Base-by-base conservation (phyloP, 306 rosid genomes). In the Dalbergia cultrata region DNA sequence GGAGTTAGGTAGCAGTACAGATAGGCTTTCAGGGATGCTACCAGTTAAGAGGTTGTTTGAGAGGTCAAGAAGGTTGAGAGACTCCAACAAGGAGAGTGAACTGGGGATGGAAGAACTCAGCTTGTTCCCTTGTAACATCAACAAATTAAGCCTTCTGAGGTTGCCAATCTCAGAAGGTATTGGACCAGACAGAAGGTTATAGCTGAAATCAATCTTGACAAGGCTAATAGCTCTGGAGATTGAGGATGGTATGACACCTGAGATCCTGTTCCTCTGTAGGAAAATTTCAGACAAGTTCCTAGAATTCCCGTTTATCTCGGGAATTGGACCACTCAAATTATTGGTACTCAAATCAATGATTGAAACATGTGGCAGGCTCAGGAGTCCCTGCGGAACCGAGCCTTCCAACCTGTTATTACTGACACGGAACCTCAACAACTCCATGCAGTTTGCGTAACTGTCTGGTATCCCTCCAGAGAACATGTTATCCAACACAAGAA, bases 11-110 rank as follows among this genome's bases (percentile, higher is more conserved):
- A 96, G 61, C 80, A 96, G 69, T 8, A 85, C 85, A 9, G 88
- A 80, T 67, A 96, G 92, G 49, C 93, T 93, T 33, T 92, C 99
- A 31, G 98, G 99, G 83, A 96, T 96, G 8, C 74, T 86, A 6
- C 99, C 99, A 0, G 97, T 90, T 77, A 96, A 76, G 4, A 75
- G 90, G 77, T 96, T 96, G 72, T 87, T 87, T 45, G 99, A 96
- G 72, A 93, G 93, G 74, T 96, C 99, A 66, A 96, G 99, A 82
- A 96, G 97, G 78, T 96, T 96, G 75, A 96, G 91, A 43, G 91
- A 92, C 72, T 69, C 85, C 9, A 93, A 85, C 4, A 72, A 82
- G 52, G 97, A 90, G 22, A 96, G 88, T 9, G 98, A 89, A 65
- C 67, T 75, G 0, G 99, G 99, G 39, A 96, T 96, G 6, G 94